Base-by-base conservation (phyloP, 495 filamentous ascomycete species). In the Aspergillus sclerotiicarbonarius region DNA sequence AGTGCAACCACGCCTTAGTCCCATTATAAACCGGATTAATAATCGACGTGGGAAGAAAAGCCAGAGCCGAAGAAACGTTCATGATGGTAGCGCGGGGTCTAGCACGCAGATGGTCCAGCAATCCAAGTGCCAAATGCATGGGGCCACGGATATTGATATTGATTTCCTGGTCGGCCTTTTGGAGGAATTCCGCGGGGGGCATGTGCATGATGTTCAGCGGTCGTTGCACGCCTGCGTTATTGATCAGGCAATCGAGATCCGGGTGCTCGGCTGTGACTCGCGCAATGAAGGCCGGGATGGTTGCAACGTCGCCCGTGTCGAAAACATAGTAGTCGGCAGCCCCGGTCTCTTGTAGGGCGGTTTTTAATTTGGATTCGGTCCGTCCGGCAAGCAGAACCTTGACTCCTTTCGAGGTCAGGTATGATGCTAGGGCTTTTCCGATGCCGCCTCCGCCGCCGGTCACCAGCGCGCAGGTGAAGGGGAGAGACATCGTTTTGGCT, bases 11-110 rank as follows among this genome's bases (percentile, higher is more conserved):
- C 6, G 77, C 73, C 49, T 81, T 81, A 8, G 76, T 79, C 12
- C 69, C 79, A 58, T 76, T 74, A 59, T 82, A 81, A 1, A 76
- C 74, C 1, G 76, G 76, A 56, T 80, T 82, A 54, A 79, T 68
- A 43, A 79, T 53, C 7, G 58, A 65, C 33, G 73, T 69, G 0
- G 77, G 77, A 6, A 73, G 62, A 58, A 70, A 79, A 6, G 71
- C 79, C 18, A 80, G 66, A 9, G 77, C 61, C n/a, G 70, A 76
- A 15, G 73, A 77, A 6, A 81, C 72, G 51, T 79, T 80, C 52
- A 80, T 72, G 51, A 80, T 73, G 0, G 73, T 52, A 1, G 71
- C 72, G 21, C 57, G 46, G 6, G 46, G 31, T 18, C 70, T 65
- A 2, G 45, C 30, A 39, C 68, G 74, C 63, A 81, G 75, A 44